Base-by-base conservation (phyloP, 257 asterid genomes). In the Solanum megistacrolobum region DNA sequence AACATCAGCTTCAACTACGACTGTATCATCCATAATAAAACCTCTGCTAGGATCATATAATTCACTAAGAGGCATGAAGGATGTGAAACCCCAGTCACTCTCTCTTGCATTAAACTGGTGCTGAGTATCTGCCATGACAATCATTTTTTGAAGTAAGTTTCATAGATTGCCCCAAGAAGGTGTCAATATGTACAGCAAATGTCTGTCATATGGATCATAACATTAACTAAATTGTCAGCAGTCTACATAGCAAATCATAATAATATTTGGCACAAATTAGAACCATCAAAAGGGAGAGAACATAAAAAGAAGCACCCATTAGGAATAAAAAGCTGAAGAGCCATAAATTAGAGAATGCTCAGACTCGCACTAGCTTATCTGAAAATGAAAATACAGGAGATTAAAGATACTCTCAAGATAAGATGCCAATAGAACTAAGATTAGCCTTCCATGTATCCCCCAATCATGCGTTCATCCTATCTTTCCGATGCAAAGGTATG, bases 21-120 rank as follows among this genome's bases (percentile, higher is more conserved):
- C 90, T 62, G 92, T 92, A 87, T 93, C 96, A 87, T 93, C 92
- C 89, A 91, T 91, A 85, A 94, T 88, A 90, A 89, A 94, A 31
- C 96, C 96, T 89, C 89, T 93, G 90, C 87, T 93, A 66, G 94
- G 95, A 86, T 94, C 96, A 91, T 94, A 93, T 76, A 94, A 94
- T 72, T 94, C 96, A 76, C 92, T 87, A 31, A 94, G 93, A 87
- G 95, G 94, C 96, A 94, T 94, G 92, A 94, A 94, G 55, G 96
- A 92, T 38, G 95, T 94, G 91, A 94, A 94, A 86, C 94, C 96
- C 96, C 96, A 94, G 90, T 94, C 95, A 84, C 94, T 94, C 92
- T 93, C 96, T 89, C 96, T 91, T 88, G 89, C 94, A 89, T 91
- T 92, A 90, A 94, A 94, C 89, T 94, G 95, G 89, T 94, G 96